Conservation (phyloP, 352 stramenopile species). For the Phytophthora cajani region DNA sequence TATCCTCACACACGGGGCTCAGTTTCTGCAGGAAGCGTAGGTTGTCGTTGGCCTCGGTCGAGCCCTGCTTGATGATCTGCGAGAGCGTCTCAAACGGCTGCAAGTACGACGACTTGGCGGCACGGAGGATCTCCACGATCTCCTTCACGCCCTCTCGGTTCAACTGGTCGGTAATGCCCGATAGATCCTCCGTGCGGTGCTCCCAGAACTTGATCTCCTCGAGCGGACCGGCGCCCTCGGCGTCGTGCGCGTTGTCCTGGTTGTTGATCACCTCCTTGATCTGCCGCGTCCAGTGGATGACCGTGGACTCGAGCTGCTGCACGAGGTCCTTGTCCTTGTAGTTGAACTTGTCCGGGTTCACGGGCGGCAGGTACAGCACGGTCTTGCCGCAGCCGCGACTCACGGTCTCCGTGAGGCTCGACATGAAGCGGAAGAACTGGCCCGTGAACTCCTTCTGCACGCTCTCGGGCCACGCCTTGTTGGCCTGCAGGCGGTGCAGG, state of each 20-base stretch:
- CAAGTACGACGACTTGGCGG: slow-evolving; percentile 94
- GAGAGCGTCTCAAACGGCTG: slow-evolving; percentile 93
- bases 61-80: slow-evolving; percentile 93
- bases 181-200: slow-evolving; percentile 91
- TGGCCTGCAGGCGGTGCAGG: slow-evolving; percentile 79
- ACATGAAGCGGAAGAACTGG: slow-evolving; percentile 96
- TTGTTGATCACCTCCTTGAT: slow-evolving; percentile 98
- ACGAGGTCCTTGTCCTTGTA: slow-evolving; percentile 95
- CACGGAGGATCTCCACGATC: slow-evolving; percentile 86
- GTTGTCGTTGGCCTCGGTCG: slow-evolving; percentile 94
- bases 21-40: slow-evolving; percentile 95
- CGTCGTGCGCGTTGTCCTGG: slow-evolving; percentile 92
- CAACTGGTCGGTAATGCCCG: slow-evolving; percentile 94
- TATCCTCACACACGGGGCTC: slow-evolving; percentile 89
- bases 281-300: slow-evolving; percentile 97
- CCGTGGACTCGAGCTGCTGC: slow-evolving; percentile 95
- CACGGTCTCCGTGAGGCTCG: slow-evolving; percentile 93
- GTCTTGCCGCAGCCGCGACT: slow-evolving; percentile 93
- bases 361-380: slow-evolving; percentile 92
- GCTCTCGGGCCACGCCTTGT: slow-evolving; percentile 92
- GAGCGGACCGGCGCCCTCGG: slow-evolving; percentile 90
- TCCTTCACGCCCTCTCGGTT: slow-evolving; percentile 91
- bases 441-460: slow-evolving; percentile 94
- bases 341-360: slow-evolving; percentile 85
- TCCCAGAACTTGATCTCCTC: slow-evolving; percentile 98